phyloP scores from a whole-genome alignment of 257 asterid species.

The Primulina eburnea region DNA sequence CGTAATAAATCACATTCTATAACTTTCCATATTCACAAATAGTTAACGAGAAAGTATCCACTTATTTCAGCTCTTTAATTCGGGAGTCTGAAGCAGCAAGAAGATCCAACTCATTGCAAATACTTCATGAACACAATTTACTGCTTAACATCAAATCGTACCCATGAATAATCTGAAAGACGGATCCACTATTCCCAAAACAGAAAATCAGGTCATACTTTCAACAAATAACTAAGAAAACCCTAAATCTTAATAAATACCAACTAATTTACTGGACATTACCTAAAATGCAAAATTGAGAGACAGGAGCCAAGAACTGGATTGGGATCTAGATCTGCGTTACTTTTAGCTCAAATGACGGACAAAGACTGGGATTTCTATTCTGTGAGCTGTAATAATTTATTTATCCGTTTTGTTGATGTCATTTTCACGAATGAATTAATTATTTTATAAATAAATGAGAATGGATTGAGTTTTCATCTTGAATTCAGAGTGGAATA shows the following conservation, averaged over 20 bases:
- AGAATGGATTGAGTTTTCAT: no score
- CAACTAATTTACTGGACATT: slow-evolving; percentile 20
- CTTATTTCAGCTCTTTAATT: neutral
- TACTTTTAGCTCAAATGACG: neutral
- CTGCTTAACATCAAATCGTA: neutral
- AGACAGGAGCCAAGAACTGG: slow-evolving; percentile 18
- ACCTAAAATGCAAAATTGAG: slow-evolving; percentile 31
- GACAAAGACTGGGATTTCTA: neutral
- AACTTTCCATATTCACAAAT: neutral
- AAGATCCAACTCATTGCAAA: neutral
- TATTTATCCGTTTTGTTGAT: neutral
- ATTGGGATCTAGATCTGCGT: slow-evolving; percentile 57
- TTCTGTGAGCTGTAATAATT: neutral
- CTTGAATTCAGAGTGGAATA: no score
- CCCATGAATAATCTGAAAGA: neutral
- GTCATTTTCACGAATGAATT: neutral
- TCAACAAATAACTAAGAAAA: neutral
- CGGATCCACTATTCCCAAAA: slow-evolving; percentile 3
- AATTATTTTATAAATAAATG: no score
- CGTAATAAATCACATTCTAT: no score
- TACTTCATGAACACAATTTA: neutral
- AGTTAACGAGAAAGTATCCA: neutral
- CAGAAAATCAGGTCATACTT: neutral
- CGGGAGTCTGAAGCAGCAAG: neutral
- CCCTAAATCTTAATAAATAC: slow-evolving; percentile 8